Base-by-base conservation (phyloP, 192 early-diverging fungal genomes). In the Coemansia sp. region DNA sequence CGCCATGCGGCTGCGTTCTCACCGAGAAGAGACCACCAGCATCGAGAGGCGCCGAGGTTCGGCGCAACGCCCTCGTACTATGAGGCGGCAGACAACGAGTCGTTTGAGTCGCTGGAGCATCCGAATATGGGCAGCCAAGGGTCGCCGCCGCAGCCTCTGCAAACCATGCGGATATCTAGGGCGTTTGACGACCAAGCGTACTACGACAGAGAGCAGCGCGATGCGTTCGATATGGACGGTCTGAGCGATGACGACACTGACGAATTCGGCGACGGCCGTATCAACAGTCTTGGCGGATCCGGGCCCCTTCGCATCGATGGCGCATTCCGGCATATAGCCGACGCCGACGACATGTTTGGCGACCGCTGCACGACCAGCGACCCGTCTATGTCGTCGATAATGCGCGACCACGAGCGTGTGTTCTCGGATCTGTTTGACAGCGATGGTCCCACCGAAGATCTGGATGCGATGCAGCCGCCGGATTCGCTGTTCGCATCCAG, bases 91-190 rank as follows among this genome's bases (percentile, higher is more conserved):
- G 63, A 54, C 15, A 65, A 45, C 9, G 56, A n/a, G 32, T 81
- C 72, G 56, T 20, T 50, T 0, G 72, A 72, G 60, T 75, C 78
- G 41, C 69, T 75, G 34, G 78, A 81, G 23, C 78, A 81, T 22
- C 78, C 72, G 15, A 81, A 81, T 33, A 57, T 81, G 62, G 78
- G 73, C 40, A 81, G 78, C 63, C 77, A 80, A 69, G 64, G 62
- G 25, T 59, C 69, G 41, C 33, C n/a, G 25, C 54, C 25, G 14
- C 14, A 17, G 32, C 8, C 22, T 8, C 14, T 20, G 20, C 48
- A 25, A 20, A 50, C 48, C 23, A 20, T 45, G 42, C 42, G 42
- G 5, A 17, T 13, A 3, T 13, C 13, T 1, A 53, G 43, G 42
- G 23, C 34, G 10, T 5, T 53, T 22, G 22, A 5, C 10, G 32